Base-by-base conservation (phyloP, 768 basidiomycete genomes). In the Rhodosporidiobolus sp. region DNA sequence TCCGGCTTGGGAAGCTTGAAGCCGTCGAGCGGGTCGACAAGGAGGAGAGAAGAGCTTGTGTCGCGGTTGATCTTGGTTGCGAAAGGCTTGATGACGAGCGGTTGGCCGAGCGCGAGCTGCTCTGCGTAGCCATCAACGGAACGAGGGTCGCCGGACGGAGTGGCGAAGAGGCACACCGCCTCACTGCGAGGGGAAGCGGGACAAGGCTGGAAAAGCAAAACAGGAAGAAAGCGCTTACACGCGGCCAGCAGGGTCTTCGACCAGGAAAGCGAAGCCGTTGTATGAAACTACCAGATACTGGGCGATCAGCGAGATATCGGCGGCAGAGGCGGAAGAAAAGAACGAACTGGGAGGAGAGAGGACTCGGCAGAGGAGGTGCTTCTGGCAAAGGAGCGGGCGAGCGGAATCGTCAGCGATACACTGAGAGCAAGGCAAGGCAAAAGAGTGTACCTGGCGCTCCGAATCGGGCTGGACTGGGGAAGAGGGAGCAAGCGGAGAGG, bases 51-150 rank as follows among this genome's bases (percentile, higher is more conserved):
- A 17, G 49, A n/a, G 20, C 24, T 30, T n/a, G 73, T 75, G 20
- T 60, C 22, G 17, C 66, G 52, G 6, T 77, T 57, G 17, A 69
- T 58, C 66, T 81, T 81, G 67, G 77, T 66, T 1, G 67, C 73
- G 0, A 82, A 81, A 68, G 82, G 81, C 45, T 80, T 79, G 55
- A 83, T 76, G 35, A 77, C 77, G 35, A 82, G 52, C 28, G 80
- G 55, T 7, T 72, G 71, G 6, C 81, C 81, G 35, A 79, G 63
- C 1, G 81, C 77, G 59, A 82, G 78, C 4, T 81, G 38, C 2
- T 68, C 69, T 38, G 81, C 80, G 59, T 82, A 62, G 12, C 74
- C 67, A 9, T 43, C 61, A 3, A 63, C 67, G 8, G 59, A 52
- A 7, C 0, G 2, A 26, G 65, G 16, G 1, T 28, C 53, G 16